Conservation (phyloP, 2,329 filamentous ascomycete species). For the Cucurbitaria berberidis region DNA sequence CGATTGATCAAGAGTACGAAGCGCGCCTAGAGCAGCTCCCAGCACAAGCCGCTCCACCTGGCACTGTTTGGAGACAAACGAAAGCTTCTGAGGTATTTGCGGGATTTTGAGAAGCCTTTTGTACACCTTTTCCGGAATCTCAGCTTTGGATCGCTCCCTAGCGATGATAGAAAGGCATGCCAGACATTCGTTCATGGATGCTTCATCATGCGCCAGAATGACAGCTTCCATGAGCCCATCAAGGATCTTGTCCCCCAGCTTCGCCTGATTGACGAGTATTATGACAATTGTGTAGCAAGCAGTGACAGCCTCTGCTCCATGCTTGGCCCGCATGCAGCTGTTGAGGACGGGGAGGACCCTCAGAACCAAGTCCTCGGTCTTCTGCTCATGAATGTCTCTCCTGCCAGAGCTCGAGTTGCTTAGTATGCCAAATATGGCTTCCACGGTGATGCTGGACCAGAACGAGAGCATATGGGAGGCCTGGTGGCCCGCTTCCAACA, state of each 20-base stretch:
- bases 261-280: constrained; percentile 82
- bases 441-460: constrained; percentile 87
- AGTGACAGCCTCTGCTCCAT: constrained; percentile 78
- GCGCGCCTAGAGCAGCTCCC: constrained; percentile 66
- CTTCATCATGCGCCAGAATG: constrained; percentile 74
- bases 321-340: constrained; percentile 76
- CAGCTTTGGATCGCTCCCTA: constrained; percentile 74
- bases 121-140: constrained; percentile 72
- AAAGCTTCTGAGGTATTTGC: constrained; percentile 64
- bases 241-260: constrained; percentile 79
- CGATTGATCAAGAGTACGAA: constrained; percentile 23
- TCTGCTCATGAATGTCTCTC: constrained; percentile 75
- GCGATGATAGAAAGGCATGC: constrained; percentile 82
- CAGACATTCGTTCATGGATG: constrained; percentile 75
- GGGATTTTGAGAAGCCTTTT: constrained; percentile 71
- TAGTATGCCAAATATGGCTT: constrained; percentile 82
- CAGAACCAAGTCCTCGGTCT: constrained; percentile 78
- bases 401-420: constrained; percentile 79
- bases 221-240: constrained; percentile 90
- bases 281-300: constrained; percentile 91
- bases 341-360: constrained; percentile 73
- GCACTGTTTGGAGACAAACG: constrained; percentile 68
- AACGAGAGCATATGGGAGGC: constrained; percentile 83
- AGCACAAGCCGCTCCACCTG: constrained; percentile 74
- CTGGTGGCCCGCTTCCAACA: constrained; percentile 73